phyloP scores from a whole-genome alignment of 2,329 filamentous ascomycete species.

The Fusarium bactridioides region DNA sequence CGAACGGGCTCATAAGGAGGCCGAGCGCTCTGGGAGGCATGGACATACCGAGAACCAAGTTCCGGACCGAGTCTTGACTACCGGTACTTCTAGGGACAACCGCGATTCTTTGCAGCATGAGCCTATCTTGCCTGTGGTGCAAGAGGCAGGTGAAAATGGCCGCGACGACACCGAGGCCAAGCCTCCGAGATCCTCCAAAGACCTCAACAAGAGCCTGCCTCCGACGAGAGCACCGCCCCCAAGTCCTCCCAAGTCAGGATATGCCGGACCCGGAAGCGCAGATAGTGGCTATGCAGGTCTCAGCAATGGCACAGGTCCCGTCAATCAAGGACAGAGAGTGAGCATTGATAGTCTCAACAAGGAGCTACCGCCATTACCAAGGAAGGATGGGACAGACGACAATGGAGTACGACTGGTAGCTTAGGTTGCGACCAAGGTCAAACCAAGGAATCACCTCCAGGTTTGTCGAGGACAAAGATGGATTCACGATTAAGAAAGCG shows the following conservation, averaged over 20 bases:
- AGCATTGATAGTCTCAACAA: slow-evolving; percentile 69
- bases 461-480: slow-evolving; percentile 26
- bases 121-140: slow-evolving; percentile 78
- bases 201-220: slow-evolving; percentile 45
- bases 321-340: slow-evolving; percentile 47
- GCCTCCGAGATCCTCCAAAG: slow-evolving; percentile 54
- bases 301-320: slow-evolving; percentile 44
- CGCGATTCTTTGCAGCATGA: slow-evolving; percentile 65
- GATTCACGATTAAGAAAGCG: slow-evolving; percentile 38
- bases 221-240: slow-evolving; percentile 55
- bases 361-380: slow-evolving; percentile 64
- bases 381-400: slow-evolving; percentile 41
- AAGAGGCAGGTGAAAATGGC: slow-evolving; percentile 80
- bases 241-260: slow-evolving; percentile 45
- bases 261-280: slow-evolving; percentile 55
- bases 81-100: slow-evolving; percentile 51
- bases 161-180: slow-evolving; percentile 50
- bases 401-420: slow-evolving; percentile 44
- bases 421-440: slow-evolving; percentile 41
- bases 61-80: slow-evolving; percentile 67
- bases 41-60: slow-evolving; percentile 57
- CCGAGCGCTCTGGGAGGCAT: slow-evolving; percentile 45
- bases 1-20: slow-evolving; percentile 51
- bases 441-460: slow-evolving; percentile 13
- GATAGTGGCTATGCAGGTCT: slow-evolving; percentile 57